Base-by-base conservation (phyloP, 352 stramenopile species). In the Pythium graminicola region DNA sequence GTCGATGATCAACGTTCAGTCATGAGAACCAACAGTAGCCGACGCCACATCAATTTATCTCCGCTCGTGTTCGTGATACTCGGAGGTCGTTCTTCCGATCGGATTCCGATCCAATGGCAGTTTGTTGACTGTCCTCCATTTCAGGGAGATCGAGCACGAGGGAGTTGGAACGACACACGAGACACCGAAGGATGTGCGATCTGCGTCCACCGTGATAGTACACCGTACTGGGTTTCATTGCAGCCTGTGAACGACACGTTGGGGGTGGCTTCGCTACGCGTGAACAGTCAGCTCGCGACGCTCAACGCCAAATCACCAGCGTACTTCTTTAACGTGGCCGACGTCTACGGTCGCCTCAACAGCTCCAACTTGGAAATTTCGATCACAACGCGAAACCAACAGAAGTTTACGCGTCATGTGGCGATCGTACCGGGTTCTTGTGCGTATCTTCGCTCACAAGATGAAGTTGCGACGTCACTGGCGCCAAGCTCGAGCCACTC, bases 51-150 rank as follows among this genome's bases (percentile, higher is more conserved):
- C 20, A 57, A 70, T n/a, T 47, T 75, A 19, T 59, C 63, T 8
- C 51, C 61, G 5, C 26, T 20, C 4, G 56, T 57, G 42, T 70
- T 75, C 42, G 35, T 45, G 17, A 55, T 55, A 26, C 57, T 72
- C 64, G 62, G 60, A 14, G 67, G 64, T 22, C 28, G 13, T 44
- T 27, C 20, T 29, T 42, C 26, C 8, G 54, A 60, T 22, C 48
- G 67, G 2, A 26, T 66, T 6, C 50, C 24, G 3, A 44, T 72
- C 20, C 40, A 49, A 5, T 75, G 67, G 67, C 60, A 33, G 14
- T 70, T 72, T 31, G 26, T 58, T 11, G 64, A 72, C 46, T 75
- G 67, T 24, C 66, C 54, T 23, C n/a, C n/a, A n/a, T 50, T 51
- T n/a, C n/a, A n/a, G n/a, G n/a, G n/a, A n/a, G n/a, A n/a, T n/a